Evolutionary conservation across 2,329 filamentous ascomycete genomes (phyloP).

Genomic region (Tympanopsis confertula): DNA sequence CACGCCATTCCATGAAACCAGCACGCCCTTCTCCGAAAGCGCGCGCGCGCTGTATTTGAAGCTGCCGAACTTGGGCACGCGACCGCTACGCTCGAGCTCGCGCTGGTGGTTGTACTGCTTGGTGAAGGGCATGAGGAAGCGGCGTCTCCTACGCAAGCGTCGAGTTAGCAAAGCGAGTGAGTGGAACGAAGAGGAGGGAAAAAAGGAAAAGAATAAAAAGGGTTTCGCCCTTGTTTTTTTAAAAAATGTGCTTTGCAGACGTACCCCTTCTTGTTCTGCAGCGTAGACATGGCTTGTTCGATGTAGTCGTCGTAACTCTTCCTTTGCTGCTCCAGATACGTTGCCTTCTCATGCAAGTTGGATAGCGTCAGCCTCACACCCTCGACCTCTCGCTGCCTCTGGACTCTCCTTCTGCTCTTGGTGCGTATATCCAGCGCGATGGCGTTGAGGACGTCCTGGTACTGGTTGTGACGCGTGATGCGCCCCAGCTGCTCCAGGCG

Average conservation of each 20-base stretch:
- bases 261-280: constrained; percentile 90
- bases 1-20: constrained; percentile 80
- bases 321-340: constrained; percentile 85
- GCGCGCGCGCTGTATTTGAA: constrained; percentile 92
- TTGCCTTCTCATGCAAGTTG: constrained; percentile 74
- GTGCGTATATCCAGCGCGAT: constrained; percentile 94
- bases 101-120: constrained; percentile 98
- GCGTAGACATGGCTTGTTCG: constrained; percentile 91
- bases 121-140: constrained; percentile 89
- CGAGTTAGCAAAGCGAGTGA: constrained; percentile 4
- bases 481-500: constrained; percentile 75
- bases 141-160: constrained; percentile 54
- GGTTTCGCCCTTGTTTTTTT: constrained; percentile 81
- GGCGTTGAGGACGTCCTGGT: constrained; percentile 95
- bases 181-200: not conserved
- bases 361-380: constrained; percentile 64
- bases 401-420: constrained; percentile 84
- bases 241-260: constrained; percentile 81
- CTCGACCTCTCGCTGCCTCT: constrained; percentile 83
- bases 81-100: constrained; percentile 82
- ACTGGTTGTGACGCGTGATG: constrained; percentile 81
- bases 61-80: constrained; percentile 91
- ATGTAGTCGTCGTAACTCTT: constrained; percentile 99
- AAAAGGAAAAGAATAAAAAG: not conserved
- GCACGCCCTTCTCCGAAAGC: constrained; percentile 82